These are phyloP conservation scores for Neurospora sp. DNA, from an alignment of 495 filamentous ascomycete species.

Conservation along the genomic window DNA sequence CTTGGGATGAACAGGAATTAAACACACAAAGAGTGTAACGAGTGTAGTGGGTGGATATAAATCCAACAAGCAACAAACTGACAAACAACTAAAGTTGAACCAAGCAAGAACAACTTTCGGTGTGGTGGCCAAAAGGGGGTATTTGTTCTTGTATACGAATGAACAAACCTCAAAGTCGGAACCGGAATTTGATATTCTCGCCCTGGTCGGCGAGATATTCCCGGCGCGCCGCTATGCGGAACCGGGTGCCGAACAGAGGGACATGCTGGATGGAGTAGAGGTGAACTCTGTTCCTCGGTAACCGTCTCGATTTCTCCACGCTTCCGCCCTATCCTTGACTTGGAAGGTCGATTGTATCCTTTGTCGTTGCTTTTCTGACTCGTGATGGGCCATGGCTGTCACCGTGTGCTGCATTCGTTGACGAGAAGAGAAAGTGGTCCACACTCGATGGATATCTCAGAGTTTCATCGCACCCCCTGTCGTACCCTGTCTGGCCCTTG, in stretches of 20 bases:
- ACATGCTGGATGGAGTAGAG: not conserved
- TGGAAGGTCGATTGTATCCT: not conserved
- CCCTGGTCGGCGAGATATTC: not conserved
- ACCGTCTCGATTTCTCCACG: not conserved
- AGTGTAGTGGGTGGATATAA: not conserved
- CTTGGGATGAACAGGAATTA: not conserved
- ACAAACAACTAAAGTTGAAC: not conserved
- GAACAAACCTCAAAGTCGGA: not conserved
- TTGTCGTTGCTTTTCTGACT: not conserved
- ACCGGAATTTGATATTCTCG: not conserved
- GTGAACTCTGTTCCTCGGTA: not conserved
- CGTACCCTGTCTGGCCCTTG: not conserved
- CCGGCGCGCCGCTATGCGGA: not conserved
- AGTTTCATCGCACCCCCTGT: not conserved
- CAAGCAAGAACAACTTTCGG: not conserved
- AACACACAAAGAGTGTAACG: not conserved
- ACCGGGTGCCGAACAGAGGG: not conserved
- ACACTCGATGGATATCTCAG: not conserved
- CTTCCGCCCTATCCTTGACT: not conserved
- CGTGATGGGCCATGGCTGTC: not conserved
- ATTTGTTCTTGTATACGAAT: not conserved
- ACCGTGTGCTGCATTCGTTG: not conserved
- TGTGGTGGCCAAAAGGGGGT: not conserved
- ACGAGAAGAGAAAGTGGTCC: not conserved
- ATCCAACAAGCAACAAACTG: not conserved